Base-by-base conservation (phyloP, 2,329 filamentous ascomycete genomes). In the Chrysoporthe deuterocubensis region DNA sequence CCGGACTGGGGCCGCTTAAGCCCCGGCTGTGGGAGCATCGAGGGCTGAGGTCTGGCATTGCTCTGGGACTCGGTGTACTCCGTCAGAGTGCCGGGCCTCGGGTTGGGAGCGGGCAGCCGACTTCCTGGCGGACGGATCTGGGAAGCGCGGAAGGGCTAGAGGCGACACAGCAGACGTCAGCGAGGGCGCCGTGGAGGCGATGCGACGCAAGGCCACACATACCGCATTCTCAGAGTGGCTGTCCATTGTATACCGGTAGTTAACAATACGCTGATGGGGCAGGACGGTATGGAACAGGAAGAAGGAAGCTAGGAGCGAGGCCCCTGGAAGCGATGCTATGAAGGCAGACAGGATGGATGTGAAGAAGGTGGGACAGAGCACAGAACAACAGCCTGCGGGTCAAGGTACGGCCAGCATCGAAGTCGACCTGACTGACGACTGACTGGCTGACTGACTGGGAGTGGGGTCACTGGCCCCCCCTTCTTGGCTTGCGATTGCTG, bases 51-150 rank as follows among this genome's bases (percentile, higher is more conserved):
- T 62, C 87, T 84, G 56, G 83, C 77, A 75, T 90, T 90, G 77
- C 80, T 81, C 73, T 90, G 86, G n/a, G 87, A 89, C 8, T 89
- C 85, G 73, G 80, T 83, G 71, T 87, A 84, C 73, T 89, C 87
- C 11, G 82, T 77, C 18, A 89, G 81, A 59, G 75, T 77, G 43
- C 74, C 56, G 13, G 74, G 64, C 16, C 67, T 63, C 40, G 71
- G 13, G 66, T 69, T 62, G 62, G 72, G 62, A 69, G 71, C 62
- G 61, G 72, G 72, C 52, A 72, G 64, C 8, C 70, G 67, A 57
- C 71, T 73, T 21, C 67, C 67, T 32, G 69, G 69, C n/a, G 64
- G 65, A 52, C 69, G 66, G 58, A 74, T 66, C 61, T 71, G 71
- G 14, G 73, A 76, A 61, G 70, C 70, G 72, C 65, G 75, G 69